A percentile compares a stretch with the other conserved stretches of the same genome.
phyloP scores from a whole-genome alignment of 2,329 filamentous ascomycete genomes.

The Ophiocordyceps sinensis region DNA sequence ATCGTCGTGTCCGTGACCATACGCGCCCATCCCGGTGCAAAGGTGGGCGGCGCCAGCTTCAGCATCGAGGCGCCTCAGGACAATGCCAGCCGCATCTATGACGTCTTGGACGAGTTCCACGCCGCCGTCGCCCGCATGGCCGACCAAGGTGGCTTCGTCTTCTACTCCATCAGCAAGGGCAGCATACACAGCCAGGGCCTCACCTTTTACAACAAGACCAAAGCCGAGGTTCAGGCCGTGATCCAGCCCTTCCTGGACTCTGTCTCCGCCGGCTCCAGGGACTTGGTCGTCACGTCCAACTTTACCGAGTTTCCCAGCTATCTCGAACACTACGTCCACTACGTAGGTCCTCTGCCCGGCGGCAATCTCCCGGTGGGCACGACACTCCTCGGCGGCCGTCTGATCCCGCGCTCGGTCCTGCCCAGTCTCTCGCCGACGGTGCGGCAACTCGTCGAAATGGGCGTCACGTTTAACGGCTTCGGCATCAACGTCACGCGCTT shows the following conservation, averaged over 20 bases:
- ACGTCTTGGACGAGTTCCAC: constrained; percentile 6
- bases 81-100: not conserved
- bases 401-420: constrained; percentile 23
- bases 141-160: constrained; percentile 31
- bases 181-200: constrained; percentile 29
- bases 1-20: constrained; percentile 25
- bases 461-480: constrained; percentile 15
- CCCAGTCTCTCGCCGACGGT: constrained; percentile 5
- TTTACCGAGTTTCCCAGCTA: constrained; percentile 9
- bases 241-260: constrained; percentile 9
- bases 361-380: constrained; percentile 18
- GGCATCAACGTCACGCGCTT: constrained; percentile 12
- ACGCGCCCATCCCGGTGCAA: constrained; percentile 15
- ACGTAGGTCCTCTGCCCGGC: constrained; percentile 23
- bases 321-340: constrained; percentile 29
- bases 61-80: not conserved
- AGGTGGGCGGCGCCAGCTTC: constrained; percentile 16
- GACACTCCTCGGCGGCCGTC: constrained; percentile 22
- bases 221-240: constrained; percentile 19
- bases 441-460: constrained; percentile 7
- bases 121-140: constrained; percentile 20
- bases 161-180: constrained; percentile 27
- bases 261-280: constrained; percentile 1
- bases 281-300: constrained; percentile 6
- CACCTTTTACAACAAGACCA: constrained; percentile 28